Evolutionary conservation across 805 yeast species (phyloP).

Genomic region (Saccharomycopsis sp.): DNA sequence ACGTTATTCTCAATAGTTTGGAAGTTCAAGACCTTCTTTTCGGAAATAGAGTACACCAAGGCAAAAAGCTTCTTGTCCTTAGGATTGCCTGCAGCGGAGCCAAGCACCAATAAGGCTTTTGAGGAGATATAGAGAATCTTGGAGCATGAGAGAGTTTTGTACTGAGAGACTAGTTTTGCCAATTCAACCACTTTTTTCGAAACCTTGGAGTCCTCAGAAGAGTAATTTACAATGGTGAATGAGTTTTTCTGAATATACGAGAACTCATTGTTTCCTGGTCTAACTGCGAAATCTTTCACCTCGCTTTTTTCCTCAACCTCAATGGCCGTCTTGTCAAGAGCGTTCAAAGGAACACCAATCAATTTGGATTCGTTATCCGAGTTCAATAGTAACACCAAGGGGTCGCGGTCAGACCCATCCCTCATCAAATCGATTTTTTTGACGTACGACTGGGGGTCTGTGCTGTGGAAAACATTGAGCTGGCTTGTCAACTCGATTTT

Average conservation of each 20-base stretch:
- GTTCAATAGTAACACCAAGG: conserved; percentile 1
- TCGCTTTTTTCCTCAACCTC: not conserved
- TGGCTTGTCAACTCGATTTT: not conserved
- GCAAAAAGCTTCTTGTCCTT: conserved; percentile 6
- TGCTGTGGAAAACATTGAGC: conserved; percentile 1
- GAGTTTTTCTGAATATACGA: conserved; percentile 5
- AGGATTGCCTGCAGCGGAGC: conserved; percentile 1
- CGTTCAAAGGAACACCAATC: not conserved
- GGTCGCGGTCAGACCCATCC: not conserved
- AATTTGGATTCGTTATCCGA: conserved; percentile 10
- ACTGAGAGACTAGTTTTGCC: not conserved
- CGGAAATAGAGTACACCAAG: conserved; percentile 1
- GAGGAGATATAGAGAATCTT: not conserved
- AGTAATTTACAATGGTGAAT: not conserved
- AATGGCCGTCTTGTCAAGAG: not conserved
- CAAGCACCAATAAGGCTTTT: conserved; percentile 9
- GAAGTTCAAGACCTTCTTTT: not conserved
- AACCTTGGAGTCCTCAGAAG: not conserved
- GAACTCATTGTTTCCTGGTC: not conserved
- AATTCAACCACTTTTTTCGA: not conserved
- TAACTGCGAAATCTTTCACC: conserved; percentile 6
- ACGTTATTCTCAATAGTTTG: conserved; percentile 8
- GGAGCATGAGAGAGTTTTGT: not conserved
- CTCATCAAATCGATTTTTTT: conserved; percentile 6
- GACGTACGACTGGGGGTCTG: conserved; percentile 10